A percentile compares a stretch with the other conserved stretches of the same genome.
These are phyloP conservation scores for Penicillium roqueforti DNA, from an alignment of 495 filamentous ascomycete species.

Conservation along the genomic window DNA sequence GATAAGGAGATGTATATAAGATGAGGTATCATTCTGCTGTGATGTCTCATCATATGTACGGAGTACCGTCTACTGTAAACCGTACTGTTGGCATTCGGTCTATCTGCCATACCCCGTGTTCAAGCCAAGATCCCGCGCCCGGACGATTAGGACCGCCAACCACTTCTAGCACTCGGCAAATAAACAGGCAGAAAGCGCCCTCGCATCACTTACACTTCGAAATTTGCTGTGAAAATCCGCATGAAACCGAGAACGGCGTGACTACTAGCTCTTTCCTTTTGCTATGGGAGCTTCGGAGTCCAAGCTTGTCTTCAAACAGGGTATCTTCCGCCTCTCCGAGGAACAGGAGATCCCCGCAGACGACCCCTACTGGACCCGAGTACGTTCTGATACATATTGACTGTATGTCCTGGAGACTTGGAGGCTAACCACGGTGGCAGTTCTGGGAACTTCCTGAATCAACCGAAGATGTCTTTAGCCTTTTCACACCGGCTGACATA, in stretches of 20 bases:
- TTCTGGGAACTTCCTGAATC: slow-evolving; percentile 99
- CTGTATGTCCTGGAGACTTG: not conserved
- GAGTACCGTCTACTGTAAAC: not conserved
- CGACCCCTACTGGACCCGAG: slow-evolving; percentile 91
- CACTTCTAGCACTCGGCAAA: slow-evolving; percentile 11
- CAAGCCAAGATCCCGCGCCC: slow-evolving; percentile 11
- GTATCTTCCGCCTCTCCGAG: slow-evolving; percentile 95
- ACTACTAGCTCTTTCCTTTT: slow-evolving; percentile 22
- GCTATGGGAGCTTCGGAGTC: slow-evolving; percentile 97
- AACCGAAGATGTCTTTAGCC: slow-evolving; percentile 91
- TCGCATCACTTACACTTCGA: not conserved
- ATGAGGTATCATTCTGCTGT: not conserved
- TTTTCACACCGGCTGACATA: slow-evolving; percentile 92
- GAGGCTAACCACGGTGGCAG: slow-evolving; percentile 39
- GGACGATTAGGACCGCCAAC: slow-evolving; percentile 12
- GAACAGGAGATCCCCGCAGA: slow-evolving; percentile 81
- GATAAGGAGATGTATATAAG: not conserved
- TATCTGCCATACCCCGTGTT: slow-evolving; percentile 9
- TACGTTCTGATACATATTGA: slow-evolving; percentile 32
- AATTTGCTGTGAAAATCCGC: slow-evolving; percentile 13
- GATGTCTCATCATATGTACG: not conserved
- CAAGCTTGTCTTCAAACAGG: slow-evolving; percentile 98
- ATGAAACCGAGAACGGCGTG: slow-evolving; percentile 28
- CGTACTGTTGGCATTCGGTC: not conserved
- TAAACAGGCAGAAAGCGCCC: slow-evolving; percentile 1